Evolutionary conservation across 2,329 filamentous ascomycete species (phyloP), one percentile per base, ranked within the genome.

Genomic region (Chaetomiaceae sp.): DNA sequence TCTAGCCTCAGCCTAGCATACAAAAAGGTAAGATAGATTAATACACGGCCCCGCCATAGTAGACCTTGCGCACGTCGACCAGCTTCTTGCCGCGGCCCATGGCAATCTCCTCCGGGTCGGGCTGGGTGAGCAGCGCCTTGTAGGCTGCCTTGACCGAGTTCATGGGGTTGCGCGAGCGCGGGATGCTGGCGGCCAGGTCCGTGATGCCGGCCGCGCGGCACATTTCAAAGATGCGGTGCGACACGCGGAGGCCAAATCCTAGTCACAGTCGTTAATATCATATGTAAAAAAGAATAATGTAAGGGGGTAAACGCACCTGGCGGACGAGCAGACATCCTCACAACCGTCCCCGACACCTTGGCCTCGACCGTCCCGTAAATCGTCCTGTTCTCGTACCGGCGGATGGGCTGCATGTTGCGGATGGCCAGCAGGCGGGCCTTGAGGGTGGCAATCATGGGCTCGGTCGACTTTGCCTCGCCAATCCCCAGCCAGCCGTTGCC

Each of bases 181-280:
- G 85, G 58, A 95, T 91, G 61, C 82, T 81, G 45, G 89, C 91
- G 15, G 91, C 82, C 31, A 99, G 81, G 69, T 99, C 94, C 59
- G 86, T 79, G 65, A 99, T 90, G 60, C 94, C 94, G 37, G 84
- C 88, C 45, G 85, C 85, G 59, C 90, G 87, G 67, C 89, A 91
- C 77, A 99, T 91, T 71, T 99, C 92, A 72, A 91, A 97, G 70
- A 99, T 92, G 60, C 91, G 83, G 68, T 89, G 84, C 64, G 95
- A 90, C 68, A 89, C 90, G 65, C 94, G 89, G 62, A 97, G 85
- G 67, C 94, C 94, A 65, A 96, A 99, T 55, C 94, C 94, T 96
- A 23, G 29, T 23, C 27, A 31, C 27, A 9, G 27, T 14, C 7
- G 38, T 40, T 12, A 39, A 9, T 9, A 22, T 20, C 19, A 9